Conservation (phyloP, 352 stramenopile genomes). For the Poterioochromonas sp. region DNA sequence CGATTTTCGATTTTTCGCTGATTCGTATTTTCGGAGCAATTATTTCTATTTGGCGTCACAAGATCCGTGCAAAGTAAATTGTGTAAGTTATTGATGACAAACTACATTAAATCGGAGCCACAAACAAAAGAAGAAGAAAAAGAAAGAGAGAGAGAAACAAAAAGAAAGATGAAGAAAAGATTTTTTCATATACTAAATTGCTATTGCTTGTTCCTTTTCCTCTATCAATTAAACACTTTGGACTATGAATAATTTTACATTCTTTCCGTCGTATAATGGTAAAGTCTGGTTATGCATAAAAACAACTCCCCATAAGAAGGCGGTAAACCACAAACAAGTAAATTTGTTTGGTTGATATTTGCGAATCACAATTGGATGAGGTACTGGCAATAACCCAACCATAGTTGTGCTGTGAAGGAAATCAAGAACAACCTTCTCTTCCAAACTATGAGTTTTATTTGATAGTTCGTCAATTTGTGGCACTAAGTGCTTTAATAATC, state of each 20-base stretch:
- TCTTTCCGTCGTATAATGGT: slow-evolving; percentile 89
- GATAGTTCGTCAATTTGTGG: slow-evolving; percentile 30
- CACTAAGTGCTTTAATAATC: slow-evolving; percentile 40
- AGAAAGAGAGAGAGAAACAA: too few species aligned
- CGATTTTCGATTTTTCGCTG: too few species aligned
- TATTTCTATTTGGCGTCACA: too few species aligned
- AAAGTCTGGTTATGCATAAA: slow-evolving; percentile 91
- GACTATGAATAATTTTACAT: slow-evolving; percentile 88
- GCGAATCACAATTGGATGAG: slow-evolving; percentile 94
- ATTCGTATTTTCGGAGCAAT: too few species aligned
- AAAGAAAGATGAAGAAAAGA: too few species aligned
- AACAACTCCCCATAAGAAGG: slow-evolving; percentile 96
- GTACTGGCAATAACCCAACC: slow-evolving; percentile 90
- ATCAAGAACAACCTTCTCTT: slow-evolving; percentile 71
- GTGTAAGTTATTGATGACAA: too few species aligned
- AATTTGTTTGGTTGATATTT: slow-evolving; percentile 98
- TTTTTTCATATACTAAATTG: too few species aligned
- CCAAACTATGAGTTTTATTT: slow-evolving; percentile 52
- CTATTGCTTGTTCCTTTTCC: too few species aligned
- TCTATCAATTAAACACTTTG: slow-evolving; percentile 25
- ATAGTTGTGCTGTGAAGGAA: slow-evolving; percentile 93
- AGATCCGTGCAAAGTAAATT: too few species aligned
- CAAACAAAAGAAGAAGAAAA: too few species aligned
- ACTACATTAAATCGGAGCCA: too few species aligned
- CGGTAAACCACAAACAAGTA: slow-evolving; percentile 96